Evolutionary conservation across 768 basidiomycete species (phyloP), one percentile per base, ranked within the genome.

Genomic region (Mycena epipterygia): DNA sequence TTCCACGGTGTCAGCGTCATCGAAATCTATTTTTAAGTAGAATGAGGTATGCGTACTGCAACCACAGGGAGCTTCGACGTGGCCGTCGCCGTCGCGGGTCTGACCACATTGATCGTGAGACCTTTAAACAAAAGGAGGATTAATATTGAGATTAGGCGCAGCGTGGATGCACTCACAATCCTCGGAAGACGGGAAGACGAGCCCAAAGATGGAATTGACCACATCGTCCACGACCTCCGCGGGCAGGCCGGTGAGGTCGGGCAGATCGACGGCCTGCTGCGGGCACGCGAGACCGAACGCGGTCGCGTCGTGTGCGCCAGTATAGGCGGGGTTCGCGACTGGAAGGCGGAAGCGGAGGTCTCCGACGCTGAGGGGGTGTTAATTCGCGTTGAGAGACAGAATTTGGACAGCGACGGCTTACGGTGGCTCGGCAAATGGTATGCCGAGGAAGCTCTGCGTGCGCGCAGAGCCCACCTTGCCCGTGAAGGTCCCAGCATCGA

Each of bases 391-490:
- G 39, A 11, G 7, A 8, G 17, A 32, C 32, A 32, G 13, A 11
- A 42, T 42, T 12, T 23, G 41, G 46, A 52, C 37, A n/a, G 32
- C 33, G n/a, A 66, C 0, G 30, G 75, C 85, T 70, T 68, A 90
- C 89, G 88, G 88, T 27, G 89, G 85, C 74, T 84, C 70, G 17
- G 87, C 89, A 63, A 87, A 90, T 1, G 89, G 89, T 42, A 90
- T 88, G 3, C 89, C 88, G 3, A 87, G 76, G 73, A 86, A 90
- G 55, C 72, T 73, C 65, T 82, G 80, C 13, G 83, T 76, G 14
- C 80, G 73, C 3, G 66, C 67, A 4, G 82, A 81, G 37, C 76
- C 77, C 12, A 76, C 73, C 21, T 67, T 73, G 19, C 89, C 89
- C n/a, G 79, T 79, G 76, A 89, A 82, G 0, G 83, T 86, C 5